Evolutionary conservation across 2,329 filamentous ascomycete species (phyloP).

Genomic region (Trichoderma koningiopsis): DNA sequence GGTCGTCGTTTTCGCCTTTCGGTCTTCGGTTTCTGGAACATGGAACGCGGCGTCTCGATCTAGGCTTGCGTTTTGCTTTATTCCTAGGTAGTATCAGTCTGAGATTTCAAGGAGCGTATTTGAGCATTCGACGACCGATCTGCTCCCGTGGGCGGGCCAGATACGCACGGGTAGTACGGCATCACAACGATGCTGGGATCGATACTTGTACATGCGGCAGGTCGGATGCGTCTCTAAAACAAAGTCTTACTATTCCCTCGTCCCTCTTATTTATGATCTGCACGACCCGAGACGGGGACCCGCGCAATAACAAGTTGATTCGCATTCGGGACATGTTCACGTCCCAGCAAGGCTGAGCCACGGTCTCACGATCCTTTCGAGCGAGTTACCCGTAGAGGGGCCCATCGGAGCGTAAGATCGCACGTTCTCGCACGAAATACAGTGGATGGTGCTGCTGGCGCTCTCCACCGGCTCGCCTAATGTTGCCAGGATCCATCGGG

Average conservation of each 20-base stretch:
- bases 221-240: not conserved
- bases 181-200: not conserved
- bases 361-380: not conserved
- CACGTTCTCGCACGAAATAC: not conserved
- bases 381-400: not conserved
- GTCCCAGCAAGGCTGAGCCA: conserved; percentile 9
- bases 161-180: not conserved
- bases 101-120: not conserved
- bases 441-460: not conserved
- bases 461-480: conserved; percentile 8
- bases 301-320: not conserved
- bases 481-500: not conserved
- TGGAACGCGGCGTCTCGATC: not conserved
- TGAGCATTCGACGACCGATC: not conserved
- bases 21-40: not conserved
- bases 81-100: not conserved
- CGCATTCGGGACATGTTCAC: not conserved
- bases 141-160: not conserved
- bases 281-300: conserved; percentile 5
- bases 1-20: not conserved
- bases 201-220: not conserved
- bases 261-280: conserved; percentile 1
- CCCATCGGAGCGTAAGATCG: conserved; percentile 10
- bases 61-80: not conserved
- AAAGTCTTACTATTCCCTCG: conserved; percentile 1